These are phyloP conservation scores for Chiua sp. DNA, from an alignment of 1,284 basidiomycete species.

Conservation along the genomic window DNA sequence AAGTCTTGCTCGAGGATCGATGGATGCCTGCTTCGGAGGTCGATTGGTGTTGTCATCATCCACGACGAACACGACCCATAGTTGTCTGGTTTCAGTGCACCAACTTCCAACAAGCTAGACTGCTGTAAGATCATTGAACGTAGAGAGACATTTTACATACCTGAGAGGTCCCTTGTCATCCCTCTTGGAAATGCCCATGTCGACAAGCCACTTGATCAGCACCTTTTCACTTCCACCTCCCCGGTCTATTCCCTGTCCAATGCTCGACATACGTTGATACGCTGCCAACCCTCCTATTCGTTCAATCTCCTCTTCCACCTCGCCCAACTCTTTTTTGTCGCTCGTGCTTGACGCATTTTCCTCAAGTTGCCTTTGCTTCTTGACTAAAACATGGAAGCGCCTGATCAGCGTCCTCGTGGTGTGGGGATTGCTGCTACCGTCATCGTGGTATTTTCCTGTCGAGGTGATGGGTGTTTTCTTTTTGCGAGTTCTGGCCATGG, in stretches of 20 bases:
- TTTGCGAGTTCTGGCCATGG: conserved; percentile 42
- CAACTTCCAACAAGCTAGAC: conserved; percentile 85
- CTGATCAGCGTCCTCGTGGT: conserved; percentile 70
- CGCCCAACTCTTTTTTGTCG: conserved; percentile 43
- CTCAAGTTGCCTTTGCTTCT: conserved; percentile 58
- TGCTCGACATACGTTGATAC: conserved; percentile 82
- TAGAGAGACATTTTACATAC: conserved; percentile 38
- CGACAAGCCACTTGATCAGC: conserved; percentile 75
- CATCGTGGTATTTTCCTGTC: conserved; percentile 2
- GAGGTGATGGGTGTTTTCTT: conserved; percentile 48
- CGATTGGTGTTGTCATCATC: conserved; percentile 79
- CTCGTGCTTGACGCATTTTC: conserved; percentile 22
- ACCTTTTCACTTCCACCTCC: conserved; percentile 88
- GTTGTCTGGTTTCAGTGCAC: conserved; percentile 85
- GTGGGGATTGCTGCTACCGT: conserved; percentile 49
- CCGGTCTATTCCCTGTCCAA: conserved; percentile 79
- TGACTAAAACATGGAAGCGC: conserved; percentile 71
- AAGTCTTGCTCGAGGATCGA: conserved; percentile 85
- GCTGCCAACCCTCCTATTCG: conserved; percentile 74
- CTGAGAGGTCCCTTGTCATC: conserved; percentile 40
- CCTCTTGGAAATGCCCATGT: conserved; percentile 46
- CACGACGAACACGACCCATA: conserved; percentile 68
- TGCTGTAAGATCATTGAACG: not conserved
- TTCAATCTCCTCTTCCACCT: conserved; percentile 65
- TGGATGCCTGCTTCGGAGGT: conserved; percentile 82